Conservation (phyloP, 306 rosid species). For the Medicago ruthenica region DNA sequence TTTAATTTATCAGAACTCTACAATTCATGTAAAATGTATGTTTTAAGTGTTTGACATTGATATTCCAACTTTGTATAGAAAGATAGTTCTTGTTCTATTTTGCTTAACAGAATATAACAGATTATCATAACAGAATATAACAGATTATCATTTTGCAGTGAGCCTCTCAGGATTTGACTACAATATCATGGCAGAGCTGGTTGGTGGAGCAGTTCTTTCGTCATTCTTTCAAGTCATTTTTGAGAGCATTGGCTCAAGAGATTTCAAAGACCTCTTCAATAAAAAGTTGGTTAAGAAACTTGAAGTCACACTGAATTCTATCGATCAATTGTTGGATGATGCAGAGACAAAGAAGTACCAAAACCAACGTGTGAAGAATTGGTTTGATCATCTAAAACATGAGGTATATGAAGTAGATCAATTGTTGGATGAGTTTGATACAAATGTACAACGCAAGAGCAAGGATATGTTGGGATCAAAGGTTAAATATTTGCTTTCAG, state of each 20-base stretch:
- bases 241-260: not conserved
- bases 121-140: no score
- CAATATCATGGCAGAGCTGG: not conserved
- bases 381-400: conserved; percentile 46
- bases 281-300: conserved; percentile 24
- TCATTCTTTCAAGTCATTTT: not conserved
- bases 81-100: no score
- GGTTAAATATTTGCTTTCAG: not conserved
- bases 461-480: no score
- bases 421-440: conserved; percentile 47
- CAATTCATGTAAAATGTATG: no score
- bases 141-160: not conserved
- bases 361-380: conserved; percentile 34
- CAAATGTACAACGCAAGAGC: not conserved
- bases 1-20: no score
- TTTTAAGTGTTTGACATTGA: no score
- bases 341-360: conserved; percentile 48
- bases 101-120: no score
- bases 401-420: conserved; percentile 29
- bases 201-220: not conserved
- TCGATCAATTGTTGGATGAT: conserved; percentile 43
- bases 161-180: not conserved
- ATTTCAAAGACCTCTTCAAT: conserved; percentile 8
- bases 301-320: not conserved
- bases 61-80: no score